Conservation (phyloP, 306 rosid genomes). For the Delonix regia region DNA sequence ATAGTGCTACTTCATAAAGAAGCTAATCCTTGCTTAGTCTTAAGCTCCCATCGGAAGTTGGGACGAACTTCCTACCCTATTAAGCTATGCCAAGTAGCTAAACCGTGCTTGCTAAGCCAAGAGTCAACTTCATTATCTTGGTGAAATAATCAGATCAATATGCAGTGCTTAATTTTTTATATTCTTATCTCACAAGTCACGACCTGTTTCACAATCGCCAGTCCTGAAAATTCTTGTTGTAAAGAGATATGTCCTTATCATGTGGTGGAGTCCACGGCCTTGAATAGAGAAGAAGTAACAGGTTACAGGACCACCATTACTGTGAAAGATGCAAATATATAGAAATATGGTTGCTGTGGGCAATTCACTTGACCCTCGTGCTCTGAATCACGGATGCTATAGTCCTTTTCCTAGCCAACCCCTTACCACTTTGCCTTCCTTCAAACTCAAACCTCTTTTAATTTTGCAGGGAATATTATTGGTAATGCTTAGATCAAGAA, state of each 20-base stretch:
- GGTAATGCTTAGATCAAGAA: not conserved
- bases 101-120: not conserved
- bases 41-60: not conserved
- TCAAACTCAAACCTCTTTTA: not conserved
- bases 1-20: not conserved
- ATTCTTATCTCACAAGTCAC: conserved; percentile 9
- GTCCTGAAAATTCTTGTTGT: conserved; percentile 40
- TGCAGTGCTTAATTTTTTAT: not conserved
- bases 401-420: conserved; percentile 16
- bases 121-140: conserved; percentile 27
- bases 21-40: not conserved
- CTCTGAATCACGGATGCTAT: conserved; percentile 12
- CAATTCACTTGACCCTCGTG: conserved; percentile 28
- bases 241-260: conserved; percentile 40
- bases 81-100: not conserved
- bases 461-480: not conserved
- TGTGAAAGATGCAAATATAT: not conserved
- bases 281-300: not conserved
- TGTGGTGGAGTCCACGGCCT: not conserved
- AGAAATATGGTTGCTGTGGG: conserved; percentile 1
- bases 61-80: not conserved
- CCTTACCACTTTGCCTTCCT: not conserved
- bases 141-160: not conserved
- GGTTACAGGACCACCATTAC: not conserved
- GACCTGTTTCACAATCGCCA: not conserved